Conservation (phyloP, 2,329 filamentous ascomycete species). For the Stemphylium lycopersici region DNA sequence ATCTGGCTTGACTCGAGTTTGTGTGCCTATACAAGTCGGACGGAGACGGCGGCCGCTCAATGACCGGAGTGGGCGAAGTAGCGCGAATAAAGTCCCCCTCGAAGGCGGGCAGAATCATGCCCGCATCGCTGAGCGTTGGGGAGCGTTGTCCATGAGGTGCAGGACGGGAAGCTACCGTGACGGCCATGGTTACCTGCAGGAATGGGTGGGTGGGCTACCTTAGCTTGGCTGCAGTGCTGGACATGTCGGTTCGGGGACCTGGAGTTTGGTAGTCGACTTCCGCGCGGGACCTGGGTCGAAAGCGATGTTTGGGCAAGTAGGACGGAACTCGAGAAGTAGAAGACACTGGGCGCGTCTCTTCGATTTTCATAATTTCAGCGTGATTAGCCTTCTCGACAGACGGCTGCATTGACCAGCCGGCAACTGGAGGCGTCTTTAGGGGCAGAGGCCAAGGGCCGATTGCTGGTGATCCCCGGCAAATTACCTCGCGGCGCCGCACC, state of each 20-base stretch:
- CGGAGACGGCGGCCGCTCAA: slow-evolving; percentile 53
- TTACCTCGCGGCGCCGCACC: slow-evolving; percentile 8
- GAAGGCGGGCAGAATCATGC: slow-evolving; percentile 84
- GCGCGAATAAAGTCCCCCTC: slow-evolving; percentile 42
- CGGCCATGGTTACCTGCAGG: slow-evolving; percentile 28
- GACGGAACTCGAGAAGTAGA: slow-evolving; percentile 23
- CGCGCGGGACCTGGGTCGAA: background rate
- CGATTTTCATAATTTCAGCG: slow-evolving; percentile 25
- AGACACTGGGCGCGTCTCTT: slow-evolving; percentile 24
- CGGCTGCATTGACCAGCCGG: slow-evolving; percentile 25
- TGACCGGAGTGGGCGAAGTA: slow-evolving; percentile 60
- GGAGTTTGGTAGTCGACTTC: background rate
- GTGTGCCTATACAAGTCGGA: slow-evolving; percentile 36
- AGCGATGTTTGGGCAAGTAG: slow-evolving; percentile 8
- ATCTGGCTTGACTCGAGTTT: slow-evolving; percentile 33
- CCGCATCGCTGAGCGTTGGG: slow-evolving; percentile 88
- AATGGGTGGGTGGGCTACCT: slow-evolving; percentile 25
- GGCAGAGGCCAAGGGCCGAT: slow-evolving; percentile 20
- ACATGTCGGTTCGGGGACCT: slow-evolving; percentile 22
- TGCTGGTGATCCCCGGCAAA: slow-evolving; percentile 15
- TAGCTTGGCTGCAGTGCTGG: slow-evolving; percentile 25
- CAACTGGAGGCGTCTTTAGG: slow-evolving; percentile 22
- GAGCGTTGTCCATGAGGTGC: slow-evolving; percentile 54
- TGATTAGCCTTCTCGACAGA: slow-evolving; percentile 26
- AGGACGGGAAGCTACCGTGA: slow-evolving; percentile 27